Base-by-base conservation (phyloP, 306 rosid genomes). In the Cucurbita ficifolia region DNA sequence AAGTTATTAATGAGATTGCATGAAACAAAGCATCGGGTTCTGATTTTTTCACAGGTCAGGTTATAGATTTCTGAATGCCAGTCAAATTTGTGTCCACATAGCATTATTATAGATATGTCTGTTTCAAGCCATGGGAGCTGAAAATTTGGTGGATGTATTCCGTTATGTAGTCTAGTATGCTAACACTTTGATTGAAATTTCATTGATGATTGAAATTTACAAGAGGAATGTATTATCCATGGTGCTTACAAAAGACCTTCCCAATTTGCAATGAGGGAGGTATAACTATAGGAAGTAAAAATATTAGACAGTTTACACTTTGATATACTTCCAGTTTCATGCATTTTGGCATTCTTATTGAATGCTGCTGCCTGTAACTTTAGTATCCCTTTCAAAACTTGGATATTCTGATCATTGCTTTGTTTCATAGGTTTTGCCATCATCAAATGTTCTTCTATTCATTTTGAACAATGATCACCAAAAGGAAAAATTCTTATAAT, bases 31-130 rank as follows among this genome's bases (percentile, higher is more conserved):
- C 99, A 95, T 56, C 96, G 99, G 60, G 97, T 95, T 82, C 82
- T 95, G 77, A 91, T 95, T 63, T 95, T 95, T 82, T 95, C 99
- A 24, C 99, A 95, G 99, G 99, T 95, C 71, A 76, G 70, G 92
- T 82, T 63, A 14, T 6, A 42, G 17, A 45, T 17, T 45, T 39
- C 55, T 60, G 56, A 21, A 29, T 48, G 72, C 50, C 19, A 42
- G n/a, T 42, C 33, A 43, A 21, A 45, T 42, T 64, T 42, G 48
- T 63, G 42, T 43, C 11, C 55, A 12, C 10, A 4, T 46, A 46
- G 38, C 45, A 67, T 46, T 68, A 46, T 24, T 46, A 68, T 7
- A 10, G 7, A 46, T 46, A 13, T 6, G 8, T 33, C 45, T 33
- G 17, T 35, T 24, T 24, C 43, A 29, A 13, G 65, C 35, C 67